A percentile compares a stretch with the other conserved stretches of the same genome.
phyloP scores from a whole-genome alignment of 805 yeast genomes.

The Myxozyma monticola region DNA sequence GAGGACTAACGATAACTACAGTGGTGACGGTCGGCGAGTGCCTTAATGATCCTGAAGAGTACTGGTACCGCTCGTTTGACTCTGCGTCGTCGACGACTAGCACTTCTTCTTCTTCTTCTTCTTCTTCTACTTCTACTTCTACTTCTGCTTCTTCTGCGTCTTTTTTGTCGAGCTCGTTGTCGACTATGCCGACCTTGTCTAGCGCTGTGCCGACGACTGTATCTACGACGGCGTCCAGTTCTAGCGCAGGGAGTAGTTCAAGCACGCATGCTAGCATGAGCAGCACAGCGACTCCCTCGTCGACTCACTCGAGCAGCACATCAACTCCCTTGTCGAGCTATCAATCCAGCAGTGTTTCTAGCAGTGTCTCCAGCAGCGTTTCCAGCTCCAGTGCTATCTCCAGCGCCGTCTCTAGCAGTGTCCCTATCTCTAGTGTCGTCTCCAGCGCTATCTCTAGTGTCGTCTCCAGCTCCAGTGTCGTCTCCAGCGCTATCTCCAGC shows the following conservation, averaged over 20 bases:
- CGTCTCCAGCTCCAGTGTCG: neutral
- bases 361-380: too few relatives aligned
- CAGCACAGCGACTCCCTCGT: neutral
- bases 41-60: conserved; percentile 16
- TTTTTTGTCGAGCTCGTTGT: neutral
- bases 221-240: neutral
- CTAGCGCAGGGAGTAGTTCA: neutral
- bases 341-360: too few relatives aligned
- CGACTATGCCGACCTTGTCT: neutral
- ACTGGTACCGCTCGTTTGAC: conserved; percentile 20
- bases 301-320: neutral
- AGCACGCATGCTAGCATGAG: neutral
- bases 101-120: neutral
- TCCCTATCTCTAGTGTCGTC: neutral
- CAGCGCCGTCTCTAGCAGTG: neutral
- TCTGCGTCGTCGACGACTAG: neutral
- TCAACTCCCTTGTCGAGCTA: neutral
- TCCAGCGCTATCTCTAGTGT: neutral
- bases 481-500: neutral
- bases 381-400: neutral
- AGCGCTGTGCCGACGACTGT: neutral
- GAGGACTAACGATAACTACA: neutral
- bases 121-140: conserved; percentile 4
- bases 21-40: conserved; percentile 27
- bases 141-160: neutral